Base-by-base conservation (phyloP, 305 asterid species). In the Fraxinus latifolia region DNA sequence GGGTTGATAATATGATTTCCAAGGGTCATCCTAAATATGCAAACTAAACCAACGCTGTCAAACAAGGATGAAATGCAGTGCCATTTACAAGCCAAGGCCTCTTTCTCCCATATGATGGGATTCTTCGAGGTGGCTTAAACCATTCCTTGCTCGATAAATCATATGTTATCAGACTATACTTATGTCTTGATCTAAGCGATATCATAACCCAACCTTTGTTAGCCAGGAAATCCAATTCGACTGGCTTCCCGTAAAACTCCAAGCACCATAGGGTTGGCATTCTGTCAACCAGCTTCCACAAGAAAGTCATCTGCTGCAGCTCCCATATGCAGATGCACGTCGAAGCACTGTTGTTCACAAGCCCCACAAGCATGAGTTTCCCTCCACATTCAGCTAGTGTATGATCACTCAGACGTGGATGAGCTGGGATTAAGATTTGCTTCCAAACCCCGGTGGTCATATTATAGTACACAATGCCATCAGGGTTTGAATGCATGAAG, bases 271-370 rank as follows among this genome's bases (percentile, higher is more conserved):
- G 80, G 76, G 86, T 84, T 86, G 92, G 92, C 92, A 89, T 89
- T 89, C 90, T 89, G 90, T 87, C 90, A 80, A 89, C 89, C 90
- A 87, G 89, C 89, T 89, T 87, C 92, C 92, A 87, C 86, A 89
- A 84, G 62, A 89, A 87, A 79, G 89, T 86, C 92, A 87, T 89
- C 89, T 87, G 87, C 85, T 89, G 90, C 70, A 89, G 87, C 85
- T 89, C 92, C 92, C 90, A 89, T 84, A 87, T 86, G 86, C 88
- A 87, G 77, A 89, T 87, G 17, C 90, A 89, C 3, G 87, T 86
- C 79, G 89, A 89, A 31, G 92, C 90, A 58, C 86, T 83, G 78
- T 86, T 87, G 12, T 83, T 86, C 47, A 89, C 86, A 82, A 87
- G 81, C 62, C 92, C 92, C 72, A 87, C 90, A 55, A 89, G 89